Evolutionary conservation across 441 rosid genomes (phyloP), one percentile per base, ranked within the genome.

Genomic region (Erodium chrysanthum): DNA sequence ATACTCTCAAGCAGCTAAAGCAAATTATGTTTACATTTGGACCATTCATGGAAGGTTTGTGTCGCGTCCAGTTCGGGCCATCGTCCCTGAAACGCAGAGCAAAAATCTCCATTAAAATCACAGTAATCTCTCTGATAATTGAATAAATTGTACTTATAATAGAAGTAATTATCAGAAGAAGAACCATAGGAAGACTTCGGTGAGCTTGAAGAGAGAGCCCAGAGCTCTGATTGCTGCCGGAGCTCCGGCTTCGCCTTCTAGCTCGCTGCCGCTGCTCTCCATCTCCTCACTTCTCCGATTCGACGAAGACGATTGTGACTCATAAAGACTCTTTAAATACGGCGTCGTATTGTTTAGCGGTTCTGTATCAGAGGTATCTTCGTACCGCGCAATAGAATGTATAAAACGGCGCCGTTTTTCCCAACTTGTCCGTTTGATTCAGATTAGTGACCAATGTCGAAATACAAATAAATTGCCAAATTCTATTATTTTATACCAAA

Each of bases 181-280:
- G 50, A 54, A 86, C 98, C 96, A 83, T 76, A 93, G 80, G 66
- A 83, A 69, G 66, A 86, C 86, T 72, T 89, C 80, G 31, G 90
- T 84, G 76, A 88, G 89, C 80, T 84, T 88, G 78, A 89, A 84
- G 69, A 84, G 86, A 58, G 90, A 79, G 46, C 93, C 97, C 15
- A 91, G 78, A 73, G 89, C 90, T 78, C 61, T 67, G 68, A 93
- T 79, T 14, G 90, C 86, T 48, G 75, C 59, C 59, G 22, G 22
- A 52, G 59, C 59, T 18, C 0, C 62, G 67, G 72, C 80, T 73
- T 74, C 85, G 18, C 52, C 72, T 74, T 79, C 80, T 14, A 68
- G 20, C 58, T 50, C 59, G 59, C 59, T 18, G 59, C 59, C 42
- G 11, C 42, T 37, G 42, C 37, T 33, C 37, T 8, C 12, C 42